Base-by-base conservation (phyloP, 306 rosid genomes). In the Astragalus membranaceus region DNA sequence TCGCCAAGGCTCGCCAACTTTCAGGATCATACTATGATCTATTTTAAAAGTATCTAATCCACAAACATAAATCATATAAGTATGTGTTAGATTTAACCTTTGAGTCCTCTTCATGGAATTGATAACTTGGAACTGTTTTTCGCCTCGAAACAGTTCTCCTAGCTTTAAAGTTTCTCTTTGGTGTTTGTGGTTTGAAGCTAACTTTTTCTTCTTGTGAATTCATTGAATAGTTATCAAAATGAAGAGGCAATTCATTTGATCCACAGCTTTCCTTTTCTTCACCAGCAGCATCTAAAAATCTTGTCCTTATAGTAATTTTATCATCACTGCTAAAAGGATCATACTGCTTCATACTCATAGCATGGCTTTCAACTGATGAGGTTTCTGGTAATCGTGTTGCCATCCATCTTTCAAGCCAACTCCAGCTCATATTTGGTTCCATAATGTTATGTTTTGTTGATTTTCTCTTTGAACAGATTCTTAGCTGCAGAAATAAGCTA, bases 381-480 rank as follows among this genome's bases (percentile, higher is more conserved):
- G 63, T 75, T 11, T 90, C 98, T 0, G 93, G 88, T 58, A 82
- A 61, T 15, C 98, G 88, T 7, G 98, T 93, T 29, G 98, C 97
- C 98, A 93, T 93, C 98, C 98, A 93, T 55, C 98, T 73, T 47
- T 93, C 98, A 13, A 93, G 90, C 98, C 98, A 93, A 77, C 92
- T 93, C 98, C 98, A 93, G 50, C 97, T 85, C 90, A 88, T 84
- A 70, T 84, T 85, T 47, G 89, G 73, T 49, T 88, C 97, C 63
- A 41, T 69, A 72, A 56, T 83, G 23, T 67, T 73, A 15, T 73
- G 80, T 76, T 80, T 85, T 32, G 69, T 16, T 41, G 76, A 64
- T 63, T 80, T 85, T 81, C 86, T 88, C 84, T 84, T 90, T 7
- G 97, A 85, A 67, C 98, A 90, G 61, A 93, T 85, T 69, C 97